Evolutionary conservation across 169 alveolate genomes (phyloP).

Genomic region (Plasmodium chabaudi): DNA sequence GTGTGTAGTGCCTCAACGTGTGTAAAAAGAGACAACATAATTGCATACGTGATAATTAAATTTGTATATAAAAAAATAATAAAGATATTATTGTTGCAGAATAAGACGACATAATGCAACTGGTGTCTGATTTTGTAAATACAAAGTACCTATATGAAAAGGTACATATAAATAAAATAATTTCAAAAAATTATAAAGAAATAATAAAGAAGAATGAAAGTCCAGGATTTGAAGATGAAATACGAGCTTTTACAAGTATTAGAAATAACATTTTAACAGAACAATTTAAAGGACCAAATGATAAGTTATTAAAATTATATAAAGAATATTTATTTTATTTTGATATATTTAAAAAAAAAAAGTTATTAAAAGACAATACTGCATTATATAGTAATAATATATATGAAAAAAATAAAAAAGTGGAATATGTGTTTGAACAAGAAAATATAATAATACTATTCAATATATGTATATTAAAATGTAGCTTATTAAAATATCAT

Average conservation of each 20-base stretch:
- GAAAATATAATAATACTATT: slow-evolving; percentile 38
- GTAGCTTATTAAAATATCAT: slow-evolving; percentile 38
- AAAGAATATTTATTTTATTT: slow-evolving; percentile 76
- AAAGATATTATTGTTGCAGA: background rate
- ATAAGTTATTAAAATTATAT: slow-evolving; percentile 39
- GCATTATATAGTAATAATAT: slow-evolving; percentile 35
- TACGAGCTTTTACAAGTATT: slow-evolving; percentile 10
- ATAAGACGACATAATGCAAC: slow-evolving; percentile 24
- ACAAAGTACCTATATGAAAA: slow-evolving; percentile 51
- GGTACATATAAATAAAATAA: slow-evolving; percentile 32
- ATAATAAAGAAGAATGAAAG: background rate
- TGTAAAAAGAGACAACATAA: too few species aligned
- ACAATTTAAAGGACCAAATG: slow-evolving; percentile 22
- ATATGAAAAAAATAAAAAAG: slow-evolving; percentile 48
- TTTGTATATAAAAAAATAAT: too few species aligned
- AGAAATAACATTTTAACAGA: slow-evolving; percentile 24
- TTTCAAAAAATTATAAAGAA: slow-evolving; percentile 26
- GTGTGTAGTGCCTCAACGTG: too few species aligned
- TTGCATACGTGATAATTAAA: too few species aligned
- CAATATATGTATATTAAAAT: slow-evolving; percentile 39
- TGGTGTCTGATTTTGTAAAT: slow-evolving; percentile 54
- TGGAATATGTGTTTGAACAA: slow-evolving; percentile 54
- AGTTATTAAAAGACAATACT: slow-evolving; percentile 32
- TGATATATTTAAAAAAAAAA: slow-evolving; percentile 46
- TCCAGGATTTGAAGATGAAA: slow-evolving; percentile 33